Evolutionary conservation across 176 grass and related monocot genomes (phyloP).

Genomic region (Leersia perrieri): DNA sequence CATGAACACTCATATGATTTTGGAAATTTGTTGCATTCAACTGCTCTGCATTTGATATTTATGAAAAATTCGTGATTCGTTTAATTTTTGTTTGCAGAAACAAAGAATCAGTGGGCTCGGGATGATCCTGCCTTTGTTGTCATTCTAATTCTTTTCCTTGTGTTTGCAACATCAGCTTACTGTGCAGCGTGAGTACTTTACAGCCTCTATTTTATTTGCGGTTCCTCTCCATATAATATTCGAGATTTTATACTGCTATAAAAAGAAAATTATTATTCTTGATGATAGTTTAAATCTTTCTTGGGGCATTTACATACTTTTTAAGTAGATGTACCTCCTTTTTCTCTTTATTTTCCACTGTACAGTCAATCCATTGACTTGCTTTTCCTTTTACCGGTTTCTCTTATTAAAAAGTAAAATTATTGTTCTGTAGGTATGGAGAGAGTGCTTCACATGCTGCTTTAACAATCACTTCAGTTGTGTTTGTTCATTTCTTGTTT

Average conservation of each 20-base stretch:
- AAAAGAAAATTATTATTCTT: not conserved
- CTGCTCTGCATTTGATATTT: conserved; percentile 23
- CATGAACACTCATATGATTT: not conserved
- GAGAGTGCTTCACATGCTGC: conserved; percentile 64
- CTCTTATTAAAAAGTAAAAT: not conserved
- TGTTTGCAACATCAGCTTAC: conserved; percentile 87
- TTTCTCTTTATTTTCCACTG: conserved; percentile 8
- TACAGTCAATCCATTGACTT: not conserved
- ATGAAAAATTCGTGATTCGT: conserved; percentile 21
- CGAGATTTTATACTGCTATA: not conserved
- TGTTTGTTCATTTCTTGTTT: conserved; percentile 84
- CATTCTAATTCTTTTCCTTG: conserved; percentile 87
- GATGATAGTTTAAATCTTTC: not conserved
- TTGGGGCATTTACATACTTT: not conserved
- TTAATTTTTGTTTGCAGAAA: conserved; percentile 61
- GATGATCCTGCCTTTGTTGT: conserved; percentile 99
- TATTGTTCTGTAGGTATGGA: conserved; percentile 63
- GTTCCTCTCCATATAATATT: not conserved
- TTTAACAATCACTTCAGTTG: conserved; percentile 75
- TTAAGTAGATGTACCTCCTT: not conserved
- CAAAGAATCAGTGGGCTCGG: conserved; percentile 98
- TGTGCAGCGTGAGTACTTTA: conserved; percentile 83
- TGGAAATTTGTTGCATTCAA: conserved; percentile 7
- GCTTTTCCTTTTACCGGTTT: not conserved
- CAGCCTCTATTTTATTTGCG: not conserved